Conservation (phyloP, 805 yeast genomes). For the Komagataella phaffii region DNA sequence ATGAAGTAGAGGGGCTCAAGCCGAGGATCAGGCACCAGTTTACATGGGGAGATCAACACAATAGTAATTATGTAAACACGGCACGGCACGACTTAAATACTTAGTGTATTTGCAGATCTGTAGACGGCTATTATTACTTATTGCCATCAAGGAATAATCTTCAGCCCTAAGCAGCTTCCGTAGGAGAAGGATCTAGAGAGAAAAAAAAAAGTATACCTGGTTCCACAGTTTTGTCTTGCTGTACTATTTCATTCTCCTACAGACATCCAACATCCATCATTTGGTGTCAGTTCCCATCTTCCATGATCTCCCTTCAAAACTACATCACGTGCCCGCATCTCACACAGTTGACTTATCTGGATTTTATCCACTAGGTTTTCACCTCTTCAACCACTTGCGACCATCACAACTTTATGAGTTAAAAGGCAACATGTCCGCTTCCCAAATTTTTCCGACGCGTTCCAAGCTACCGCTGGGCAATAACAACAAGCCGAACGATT, state of each 20-base stretch:
- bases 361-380: neutral
- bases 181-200: neutral
- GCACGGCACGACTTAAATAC: neutral
- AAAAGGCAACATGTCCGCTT: neutral
- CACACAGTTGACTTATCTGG: neutral
- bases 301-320: too few relatives aligned
- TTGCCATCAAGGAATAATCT: neutral
- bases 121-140: neutral
- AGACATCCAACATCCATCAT: neutral
- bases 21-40: too few relatives aligned
- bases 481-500: neutral
- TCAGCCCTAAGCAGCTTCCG: neutral
- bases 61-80: neutral
- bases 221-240: neutral
- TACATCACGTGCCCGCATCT: neutral
- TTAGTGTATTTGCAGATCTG: neutral
- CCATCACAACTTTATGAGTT: neutral
- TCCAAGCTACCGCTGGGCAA: neutral
- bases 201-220: neutral
- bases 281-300: too few relatives aligned
- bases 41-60: too few relatives aligned
- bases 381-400: neutral
- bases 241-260: too few relatives aligned
- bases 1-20: too few relatives aligned
- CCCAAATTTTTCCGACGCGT: neutral